These are phyloP conservation scores for Populus hybrid DNA, from an alignment of 441 rosid species.

Conservation along the genomic window DNA sequence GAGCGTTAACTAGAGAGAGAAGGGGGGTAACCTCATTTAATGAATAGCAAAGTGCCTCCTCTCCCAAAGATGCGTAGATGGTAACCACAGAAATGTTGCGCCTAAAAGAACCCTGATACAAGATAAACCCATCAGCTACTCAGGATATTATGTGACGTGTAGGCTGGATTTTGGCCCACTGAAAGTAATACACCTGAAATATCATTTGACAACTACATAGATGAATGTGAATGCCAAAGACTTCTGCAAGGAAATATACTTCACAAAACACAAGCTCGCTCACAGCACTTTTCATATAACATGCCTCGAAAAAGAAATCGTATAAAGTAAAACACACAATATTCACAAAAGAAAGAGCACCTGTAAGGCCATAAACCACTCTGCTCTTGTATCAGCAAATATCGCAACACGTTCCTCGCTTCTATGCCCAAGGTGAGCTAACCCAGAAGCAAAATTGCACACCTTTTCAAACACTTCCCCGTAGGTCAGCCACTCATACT, in stretches of 20 bases:
- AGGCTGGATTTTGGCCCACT: neutral
- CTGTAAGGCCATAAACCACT: constrained; percentile 97
- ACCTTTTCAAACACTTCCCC: constrained; percentile 55
- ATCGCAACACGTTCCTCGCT: constrained; percentile 84
- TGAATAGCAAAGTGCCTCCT: constrained; percentile 91
- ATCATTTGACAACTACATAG: neutral
- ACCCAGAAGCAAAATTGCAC: constrained; percentile 78
- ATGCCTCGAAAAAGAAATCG: neutral
- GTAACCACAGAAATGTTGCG: constrained; percentile 85
- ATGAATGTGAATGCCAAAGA: neutral
- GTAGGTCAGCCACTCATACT: constrained; percentile 80
- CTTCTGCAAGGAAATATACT: neutral
- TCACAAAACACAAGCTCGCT: neutral
- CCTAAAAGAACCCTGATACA: constrained; percentile 83
- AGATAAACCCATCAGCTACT: constrained; percentile 16
- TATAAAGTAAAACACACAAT: neutral
- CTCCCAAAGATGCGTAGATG: constrained; percentile 88
- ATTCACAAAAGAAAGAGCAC: constrained; percentile 25
- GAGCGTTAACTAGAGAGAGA: neutral
- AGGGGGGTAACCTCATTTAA: constrained; percentile 70
- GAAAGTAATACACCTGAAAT: neutral
- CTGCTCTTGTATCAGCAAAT: constrained; percentile 91
- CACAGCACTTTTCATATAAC: neutral
- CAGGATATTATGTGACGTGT: neutral
- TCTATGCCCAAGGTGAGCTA: constrained; percentile 66